These are phyloP conservation scores for Tubosaeta brunneosetosa DNA, from an alignment of 768 basidiomycete species.

Conservation along the genomic window DNA sequence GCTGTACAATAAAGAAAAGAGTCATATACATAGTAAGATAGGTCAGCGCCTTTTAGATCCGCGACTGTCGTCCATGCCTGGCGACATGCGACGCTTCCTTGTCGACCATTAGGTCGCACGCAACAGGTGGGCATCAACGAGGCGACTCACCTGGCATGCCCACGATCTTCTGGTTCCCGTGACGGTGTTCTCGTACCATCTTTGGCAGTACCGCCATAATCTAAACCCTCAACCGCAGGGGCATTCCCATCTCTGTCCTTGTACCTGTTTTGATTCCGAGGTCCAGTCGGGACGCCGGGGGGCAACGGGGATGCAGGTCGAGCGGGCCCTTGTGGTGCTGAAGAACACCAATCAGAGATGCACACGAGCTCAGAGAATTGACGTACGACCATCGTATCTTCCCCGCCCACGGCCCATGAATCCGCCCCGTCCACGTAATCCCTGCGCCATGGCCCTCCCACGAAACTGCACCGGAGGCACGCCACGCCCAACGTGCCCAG, in stretches of 20 bases:
- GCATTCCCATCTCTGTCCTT: conserved; percentile 85
- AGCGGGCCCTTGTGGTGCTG: conserved; percentile 50
- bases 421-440: conserved; percentile 42
- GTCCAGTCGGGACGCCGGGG: conserved; percentile 83
- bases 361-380: background rate
- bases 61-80: conserved; percentile 62
- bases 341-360: conserved; percentile 2
- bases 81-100: conserved; percentile 73
- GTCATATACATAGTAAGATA: conserved; percentile 27
- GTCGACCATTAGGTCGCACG: conserved; percentile 5
- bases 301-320: conserved; percentile 82
- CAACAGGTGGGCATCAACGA: background rate
- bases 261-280: conserved; percentile 84
- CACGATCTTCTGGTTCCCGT: conserved; percentile 64
- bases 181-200: conserved; percentile 52
- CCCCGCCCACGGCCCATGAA: conserved; percentile 37
- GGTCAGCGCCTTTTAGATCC: conserved; percentile 67
- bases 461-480: conserved; percentile 39
- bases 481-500: conserved; percentile 27
- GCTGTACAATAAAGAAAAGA: conserved; percentile 23
- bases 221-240: conserved; percentile 82
- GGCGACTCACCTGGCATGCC: conserved; percentile 47
- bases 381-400: conserved; percentile 39
- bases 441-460: conserved; percentile 40
- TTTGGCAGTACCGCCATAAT: conserved; percentile 66